Base-by-base conservation (phyloP, 2,329 filamentous ascomycete genomes). In the Colletotrichum lentis region DNA sequence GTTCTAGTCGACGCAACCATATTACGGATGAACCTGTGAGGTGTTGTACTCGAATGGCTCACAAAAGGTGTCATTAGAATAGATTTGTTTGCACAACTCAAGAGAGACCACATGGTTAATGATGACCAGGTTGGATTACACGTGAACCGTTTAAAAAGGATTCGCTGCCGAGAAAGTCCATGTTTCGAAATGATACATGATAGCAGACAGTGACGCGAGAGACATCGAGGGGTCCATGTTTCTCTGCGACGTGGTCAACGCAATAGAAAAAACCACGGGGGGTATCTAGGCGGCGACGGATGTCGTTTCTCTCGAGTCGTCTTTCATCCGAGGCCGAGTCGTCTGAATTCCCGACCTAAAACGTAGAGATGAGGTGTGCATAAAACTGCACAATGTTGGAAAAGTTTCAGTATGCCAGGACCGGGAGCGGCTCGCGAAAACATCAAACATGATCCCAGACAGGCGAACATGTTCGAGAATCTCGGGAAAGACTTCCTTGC, bases 21-120 rank as follows among this genome's bases (percentile, higher is more conserved):
- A 54, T 31, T 59, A 60, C 61, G 35, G 62, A 59, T 35, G 55
- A 67, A 67, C 60, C 53, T 47, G 53, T 54, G 53, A 47, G 64
- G 18, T 16, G 22, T n/a, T n/a, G 2, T 8, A 37, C 16, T 31
- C 7, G n/a, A 35, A n/a, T 7, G 18, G 7, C 2, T 27, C 10
- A n/a, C 27, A 20, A n/a, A 53, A 1, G 27, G 35, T 27, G 27
- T n/a, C 27, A 37, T 3, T 7, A 14, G 18, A 2, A 37, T 18
- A 35, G 3, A 14, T 2, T 12, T 14, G 10, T 20, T n/a, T 35
- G 16, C 8, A 5, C 16, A 35, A 18, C 3, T 2, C 18, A 20
- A 31, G 5, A 1, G 5, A 1, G 20, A 37, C 1, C 5, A 5
- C 5, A 20, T 5, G 4, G 16, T 18, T 35, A 8, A 31, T 35